phyloP scores from a whole-genome alignment of 2,329 filamentous ascomycete genomes.

The Xylariaceae sp. region DNA sequence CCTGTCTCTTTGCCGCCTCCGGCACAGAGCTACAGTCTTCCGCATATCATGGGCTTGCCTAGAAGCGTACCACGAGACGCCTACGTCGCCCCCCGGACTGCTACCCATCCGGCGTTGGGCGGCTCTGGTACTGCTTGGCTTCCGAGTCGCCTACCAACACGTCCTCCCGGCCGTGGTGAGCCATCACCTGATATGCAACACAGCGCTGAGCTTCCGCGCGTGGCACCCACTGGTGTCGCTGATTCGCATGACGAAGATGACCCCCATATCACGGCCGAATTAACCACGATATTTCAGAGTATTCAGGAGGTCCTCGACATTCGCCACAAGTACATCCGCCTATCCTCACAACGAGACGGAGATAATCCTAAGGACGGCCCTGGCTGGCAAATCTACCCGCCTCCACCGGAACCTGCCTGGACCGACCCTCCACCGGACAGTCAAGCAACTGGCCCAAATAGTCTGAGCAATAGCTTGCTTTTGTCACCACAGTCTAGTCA shows the following conservation, averaged over 20 bases:
- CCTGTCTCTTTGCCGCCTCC: slow-evolving; percentile 27
- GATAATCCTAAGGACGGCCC: slow-evolving; percentile 86
- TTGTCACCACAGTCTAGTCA: slow-evolving; percentile 32
- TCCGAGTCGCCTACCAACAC: slow-evolving; percentile 15
- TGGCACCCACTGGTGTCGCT: slow-evolving; percentile 56
- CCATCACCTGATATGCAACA: slow-evolving; percentile 19
- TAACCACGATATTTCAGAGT: slow-evolving; percentile 81
- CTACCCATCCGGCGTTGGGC: slow-evolving; percentile 31
- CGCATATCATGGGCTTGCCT: slow-evolving; percentile 27
- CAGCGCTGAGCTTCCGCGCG: slow-evolving; percentile 45
- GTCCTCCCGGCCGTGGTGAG: slow-evolving; percentile 15
- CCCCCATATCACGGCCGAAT: slow-evolving; percentile 74
- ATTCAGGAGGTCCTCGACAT: slow-evolving; percentile 86
- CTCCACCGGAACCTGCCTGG: slow-evolving; percentile 89
- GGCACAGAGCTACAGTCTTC: slow-evolving; percentile 31
- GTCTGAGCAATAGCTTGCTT: slow-evolving; percentile 44
- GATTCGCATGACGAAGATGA: slow-evolving; percentile 67
- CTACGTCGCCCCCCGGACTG: slow-evolving; percentile 29
- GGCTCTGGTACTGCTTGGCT: slow-evolving; percentile 17
- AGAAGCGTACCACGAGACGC: slow-evolving; percentile 18
- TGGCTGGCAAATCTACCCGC: slow-evolving; percentile 83
- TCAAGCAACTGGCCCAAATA: slow-evolving; percentile 36
- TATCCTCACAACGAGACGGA: slow-evolving; percentile 74
- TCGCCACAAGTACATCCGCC: slow-evolving; percentile 78
- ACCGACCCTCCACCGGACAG: slow-evolving; percentile 46